Conservation (phyloP, 106 monocot genomes). For the Acorus gramineus region DNA sequence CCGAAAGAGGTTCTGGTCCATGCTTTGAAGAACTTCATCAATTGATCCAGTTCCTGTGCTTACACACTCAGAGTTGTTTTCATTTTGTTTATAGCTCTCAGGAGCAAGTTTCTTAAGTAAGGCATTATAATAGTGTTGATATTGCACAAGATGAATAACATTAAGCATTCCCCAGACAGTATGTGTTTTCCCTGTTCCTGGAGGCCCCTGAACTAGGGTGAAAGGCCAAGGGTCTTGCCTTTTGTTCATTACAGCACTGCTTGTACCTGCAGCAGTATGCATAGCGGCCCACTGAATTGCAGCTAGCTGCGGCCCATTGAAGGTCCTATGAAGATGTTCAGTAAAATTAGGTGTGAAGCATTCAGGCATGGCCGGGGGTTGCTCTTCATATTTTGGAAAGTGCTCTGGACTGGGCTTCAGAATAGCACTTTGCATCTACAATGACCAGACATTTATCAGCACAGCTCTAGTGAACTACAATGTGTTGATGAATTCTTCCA, state of each 20-base stretch:
- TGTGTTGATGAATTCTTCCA: too few relatives aligned
- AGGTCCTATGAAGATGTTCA: slow-evolving; percentile 73
- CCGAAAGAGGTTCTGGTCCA: slow-evolving; percentile 88
- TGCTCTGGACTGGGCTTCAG: slow-evolving; percentile 87
- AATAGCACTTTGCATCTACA: slow-evolving; percentile 95
- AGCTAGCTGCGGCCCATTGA: slow-evolving; percentile 78
- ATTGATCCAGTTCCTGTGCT: slow-evolving; percentile 47
- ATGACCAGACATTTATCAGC: not conserved
- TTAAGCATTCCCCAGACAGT: slow-evolving; percentile 99
- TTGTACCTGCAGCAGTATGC: slow-evolving; percentile 91
- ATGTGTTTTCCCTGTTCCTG: slow-evolving; percentile 96
- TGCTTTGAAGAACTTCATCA: slow-evolving; percentile 92
- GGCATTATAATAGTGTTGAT: slow-evolving; percentile 91
- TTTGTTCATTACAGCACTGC: slow-evolving; percentile 26
- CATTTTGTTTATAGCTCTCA: slow-evolving; percentile 81
- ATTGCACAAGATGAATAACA: slow-evolving; percentile 97
- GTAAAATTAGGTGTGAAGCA: slow-evolving; percentile 90
- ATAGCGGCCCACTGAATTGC: slow-evolving; percentile 99
- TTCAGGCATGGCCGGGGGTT: slow-evolving; percentile 82
- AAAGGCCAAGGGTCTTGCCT: slow-evolving; percentile 94
- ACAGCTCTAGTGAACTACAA: too few relatives aligned
- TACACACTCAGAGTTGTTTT: slow-evolving; percentile 31
- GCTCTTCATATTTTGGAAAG: slow-evolving; percentile 90
- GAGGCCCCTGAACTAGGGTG: slow-evolving; percentile 95
- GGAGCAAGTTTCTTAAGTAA: slow-evolving; percentile 96